A percentile compares a stretch with the other conserved stretches of the same genome.
Evolutionary conservation across 106 monocot species (phyloP).

Genomic region (Dendrobium catenatum): DNA sequence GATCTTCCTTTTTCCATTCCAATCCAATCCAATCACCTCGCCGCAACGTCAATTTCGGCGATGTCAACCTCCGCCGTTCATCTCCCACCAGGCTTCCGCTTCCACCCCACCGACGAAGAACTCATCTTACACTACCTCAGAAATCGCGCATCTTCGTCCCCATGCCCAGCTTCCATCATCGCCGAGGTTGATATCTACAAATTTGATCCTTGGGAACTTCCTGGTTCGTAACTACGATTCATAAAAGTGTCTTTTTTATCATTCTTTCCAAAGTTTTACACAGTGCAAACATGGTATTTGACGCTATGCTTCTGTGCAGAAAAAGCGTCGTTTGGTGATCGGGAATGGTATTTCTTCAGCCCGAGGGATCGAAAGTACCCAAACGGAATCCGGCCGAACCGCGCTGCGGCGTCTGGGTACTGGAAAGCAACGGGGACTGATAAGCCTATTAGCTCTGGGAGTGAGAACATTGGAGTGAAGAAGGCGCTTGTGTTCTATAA

Average conservation of each 20-base stretch:
- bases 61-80: not conserved
- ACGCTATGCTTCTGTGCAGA: not conserved
- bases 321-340: not conserved
- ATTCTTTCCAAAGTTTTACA: not conserved
- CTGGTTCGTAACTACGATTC: not conserved
- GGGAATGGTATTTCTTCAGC: conserved; percentile 9
- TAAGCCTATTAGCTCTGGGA: not conserved
- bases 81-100: conserved; percentile 8
- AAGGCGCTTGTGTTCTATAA: conserved; percentile 6
- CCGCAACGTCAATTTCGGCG: not conserved
- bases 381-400: conserved; percentile 5
- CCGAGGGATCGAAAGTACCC: conserved; percentile 7
- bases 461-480: conserved; percentile 7
- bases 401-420: conserved; percentile 1
- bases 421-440: conserved; percentile 8
- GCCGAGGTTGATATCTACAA: conserved; percentile 9
- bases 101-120: conserved; percentile 9
- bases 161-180: conserved; percentile 5
- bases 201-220: conserved; percentile 4
- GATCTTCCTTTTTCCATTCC: not conserved
- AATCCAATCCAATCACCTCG: not conserved
- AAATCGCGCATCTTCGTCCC: not conserved
- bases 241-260: not conserved
- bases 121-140: conserved; percentile 2
- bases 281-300: not conserved